Conservation (phyloP, 2,329 filamentous ascomycete genomes). For the Ascochyta lentis region DNA sequence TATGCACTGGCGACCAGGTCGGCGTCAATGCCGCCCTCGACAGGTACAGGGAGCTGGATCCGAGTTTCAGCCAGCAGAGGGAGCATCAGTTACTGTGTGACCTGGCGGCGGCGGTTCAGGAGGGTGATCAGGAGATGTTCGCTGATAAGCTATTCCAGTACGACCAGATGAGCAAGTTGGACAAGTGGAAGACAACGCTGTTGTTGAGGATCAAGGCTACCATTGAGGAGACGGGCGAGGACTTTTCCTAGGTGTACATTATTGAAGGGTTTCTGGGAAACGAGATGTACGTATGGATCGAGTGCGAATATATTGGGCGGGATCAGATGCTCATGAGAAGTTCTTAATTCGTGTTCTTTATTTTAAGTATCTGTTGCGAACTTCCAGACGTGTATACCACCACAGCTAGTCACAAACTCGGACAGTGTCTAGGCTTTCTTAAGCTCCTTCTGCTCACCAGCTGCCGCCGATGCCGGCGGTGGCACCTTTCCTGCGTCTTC, state of each 20-base stretch:
- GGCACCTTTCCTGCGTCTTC: slow-evolving; percentile 1
- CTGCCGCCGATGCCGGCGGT: background rate
- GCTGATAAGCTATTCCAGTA: slow-evolving; percentile 86
- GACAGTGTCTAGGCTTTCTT: background rate
- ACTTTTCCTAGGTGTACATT: slow-evolving; percentile 63
- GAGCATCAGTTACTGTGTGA: slow-evolving; percentile 84
- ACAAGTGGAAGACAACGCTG: slow-evolving; percentile 95
- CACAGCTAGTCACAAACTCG: background rate
- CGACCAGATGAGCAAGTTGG: slow-evolving; percentile 90
- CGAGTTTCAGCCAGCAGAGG: slow-evolving; percentile 73
- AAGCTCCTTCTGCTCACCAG: slow-evolving; percentile 1
- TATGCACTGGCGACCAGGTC: slow-evolving; percentile 78
- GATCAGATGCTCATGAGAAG: background rate
- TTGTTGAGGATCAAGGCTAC: slow-evolving; percentile 81
- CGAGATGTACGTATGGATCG: background rate
- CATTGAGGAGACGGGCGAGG: slow-evolving; percentile 75
- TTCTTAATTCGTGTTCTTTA: background rate
- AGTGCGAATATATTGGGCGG: background rate
- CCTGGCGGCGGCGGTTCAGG: slow-evolving; percentile 75
- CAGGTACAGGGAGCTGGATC: slow-evolving; percentile 73
- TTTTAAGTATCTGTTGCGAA: background rate
- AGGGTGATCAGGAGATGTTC: slow-evolving; percentile 81
- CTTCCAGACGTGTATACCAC: background rate
- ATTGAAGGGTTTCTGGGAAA: background rate
- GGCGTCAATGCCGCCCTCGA: slow-evolving; percentile 80